These are phyloP conservation scores for Penicillium sp. DNA, from an alignment of 2,329 filamentous ascomycete genomes.

Conservation along the genomic window DNA sequence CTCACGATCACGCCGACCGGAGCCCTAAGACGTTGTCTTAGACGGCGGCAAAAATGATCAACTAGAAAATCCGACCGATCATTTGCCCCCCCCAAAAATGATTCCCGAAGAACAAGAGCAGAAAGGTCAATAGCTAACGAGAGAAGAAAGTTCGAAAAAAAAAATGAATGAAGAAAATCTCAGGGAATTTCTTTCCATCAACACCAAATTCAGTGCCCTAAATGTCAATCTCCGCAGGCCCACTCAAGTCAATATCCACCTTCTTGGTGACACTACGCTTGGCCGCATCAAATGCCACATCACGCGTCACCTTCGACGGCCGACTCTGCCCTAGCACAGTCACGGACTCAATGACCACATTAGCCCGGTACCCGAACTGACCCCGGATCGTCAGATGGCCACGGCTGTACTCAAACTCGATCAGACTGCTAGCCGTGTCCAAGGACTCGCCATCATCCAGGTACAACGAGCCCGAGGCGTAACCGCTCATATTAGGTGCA, in stretches of 20 bases:
- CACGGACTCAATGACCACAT: slow-evolving; percentile 39
- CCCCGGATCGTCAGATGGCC: slow-evolving; percentile 45
- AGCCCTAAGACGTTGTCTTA: slow-evolving; percentile 3
- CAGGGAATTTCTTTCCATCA: background rate
- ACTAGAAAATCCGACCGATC: background rate
- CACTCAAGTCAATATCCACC: slow-evolving; percentile 29
- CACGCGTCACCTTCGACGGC: slow-evolving; percentile 7
- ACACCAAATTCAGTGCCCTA: background rate
- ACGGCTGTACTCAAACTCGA: slow-evolving; percentile 63
- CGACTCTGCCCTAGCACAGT: slow-evolving; percentile 36
- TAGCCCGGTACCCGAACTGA: slow-evolving; percentile 31
- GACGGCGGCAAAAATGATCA: background rate
- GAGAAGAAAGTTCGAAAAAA: no score
- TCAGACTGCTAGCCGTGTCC: slow-evolving; percentile 58
- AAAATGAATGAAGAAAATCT: no score
- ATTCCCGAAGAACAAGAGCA: background rate
- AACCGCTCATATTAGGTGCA: slow-evolving; percentile 64
- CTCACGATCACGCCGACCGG: background rate
- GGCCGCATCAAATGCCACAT: slow-evolving; percentile 18
- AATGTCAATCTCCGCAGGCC: slow-evolving; percentile 23
- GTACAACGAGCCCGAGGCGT: slow-evolving; percentile 70
- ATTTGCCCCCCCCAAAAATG: background rate
- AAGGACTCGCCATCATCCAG: slow-evolving; percentile 76
- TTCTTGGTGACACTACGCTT: slow-evolving; percentile 31
- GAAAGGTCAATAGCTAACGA: background rate